Base-by-base conservation (phyloP, 257 asterid species). In the Anisodus tanguticus region DNA sequence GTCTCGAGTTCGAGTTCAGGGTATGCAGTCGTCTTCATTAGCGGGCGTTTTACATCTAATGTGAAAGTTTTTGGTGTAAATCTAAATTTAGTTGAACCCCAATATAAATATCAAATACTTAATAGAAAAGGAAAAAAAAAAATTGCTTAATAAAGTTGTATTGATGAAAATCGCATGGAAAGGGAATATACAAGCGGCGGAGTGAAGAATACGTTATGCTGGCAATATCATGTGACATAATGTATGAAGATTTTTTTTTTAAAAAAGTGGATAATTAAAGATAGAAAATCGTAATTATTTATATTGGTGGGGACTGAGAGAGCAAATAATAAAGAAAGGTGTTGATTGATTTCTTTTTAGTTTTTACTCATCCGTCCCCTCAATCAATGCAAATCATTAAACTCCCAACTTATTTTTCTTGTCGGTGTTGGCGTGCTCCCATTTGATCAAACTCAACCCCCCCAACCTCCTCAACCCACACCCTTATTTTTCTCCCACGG, bases 381-480 rank as follows among this genome's bases (percentile, higher is more conserved):
- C 82, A 84, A 72, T 90, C 83, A 85, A 82, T 84, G 88, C 87
- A 88, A 88, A 89, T 91, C 88, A 91, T 89, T 67, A 82, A 83
- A 55, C 83, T 60, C 86, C 79, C 84, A 80, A 54, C 81, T 43
- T 69, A 12, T 51, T 79, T 69, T 55, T 59, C 71, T 35, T 85
- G 92, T 90, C 92, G 88, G 92, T 78, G 84, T 86, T 90, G 90
- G 90, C 89, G 87, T 90, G 95, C 88, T 47, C 70, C 2, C 47
- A 51, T 51, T 22, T 26, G 4, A 76, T 76, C 63, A 47, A 57
- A 51, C 49, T 31, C 35, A 31, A 4, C 55, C 0, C 13, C 8
- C 1, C 26, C 83, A 31, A 1, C 35, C 35, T 31, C 35, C 35
- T 31, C 35, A 31, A 35, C 62, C 62, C 62, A 16, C 39, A 63